A percentile compares a stretch with the other conserved stretches of the same genome.
phyloP scores from a whole-genome alignment of 2,329 filamentous ascomycete genomes.

The Pseudocercospora cruenta region DNA sequence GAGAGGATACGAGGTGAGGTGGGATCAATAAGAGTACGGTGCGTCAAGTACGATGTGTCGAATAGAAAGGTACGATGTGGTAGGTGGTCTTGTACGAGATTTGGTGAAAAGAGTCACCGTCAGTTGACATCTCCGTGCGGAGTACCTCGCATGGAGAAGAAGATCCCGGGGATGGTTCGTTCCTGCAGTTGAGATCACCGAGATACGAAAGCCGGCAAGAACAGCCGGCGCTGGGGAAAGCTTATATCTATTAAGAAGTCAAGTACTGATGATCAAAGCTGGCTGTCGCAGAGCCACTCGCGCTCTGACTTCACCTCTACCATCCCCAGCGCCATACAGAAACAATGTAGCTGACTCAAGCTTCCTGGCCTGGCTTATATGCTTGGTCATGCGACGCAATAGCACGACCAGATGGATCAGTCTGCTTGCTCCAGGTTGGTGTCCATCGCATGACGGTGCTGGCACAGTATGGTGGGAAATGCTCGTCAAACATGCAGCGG shows the following conservation, averaged over 20 bases:
- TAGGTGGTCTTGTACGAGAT: not conserved
- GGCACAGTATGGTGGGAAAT: slow-evolving; percentile 90
- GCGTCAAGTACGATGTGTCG: not conserved
- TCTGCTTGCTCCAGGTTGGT: slow-evolving; percentile 95
- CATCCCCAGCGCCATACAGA: slow-evolving; percentile 1
- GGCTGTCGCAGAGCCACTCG: not conserved
- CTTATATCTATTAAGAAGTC: not conserved
- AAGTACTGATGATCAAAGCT: not conserved
- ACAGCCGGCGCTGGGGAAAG: not conserved
- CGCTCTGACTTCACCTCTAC: not conserved
- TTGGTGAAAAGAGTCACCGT: not conserved
- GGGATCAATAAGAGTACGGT: not conserved
- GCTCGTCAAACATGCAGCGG: slow-evolving; percentile 97
- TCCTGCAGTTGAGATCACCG: not conserved
- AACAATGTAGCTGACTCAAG: not conserved
- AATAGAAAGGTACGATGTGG: not conserved
- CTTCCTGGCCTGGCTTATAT: slow-evolving; percentile 33
- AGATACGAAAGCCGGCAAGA: not conserved
- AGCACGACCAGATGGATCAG: slow-evolving; percentile 82
- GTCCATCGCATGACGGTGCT: slow-evolving; percentile 95
- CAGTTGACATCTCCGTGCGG: not conserved
- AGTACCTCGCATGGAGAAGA: not conserved
- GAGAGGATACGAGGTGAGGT: no score
- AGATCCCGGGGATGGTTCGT: not conserved
- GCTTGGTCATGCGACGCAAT: slow-evolving; percentile 41